Conservation (phyloP, 2,329 filamentous ascomycete genomes). For the Aquanectria penicillioides region DNA sequence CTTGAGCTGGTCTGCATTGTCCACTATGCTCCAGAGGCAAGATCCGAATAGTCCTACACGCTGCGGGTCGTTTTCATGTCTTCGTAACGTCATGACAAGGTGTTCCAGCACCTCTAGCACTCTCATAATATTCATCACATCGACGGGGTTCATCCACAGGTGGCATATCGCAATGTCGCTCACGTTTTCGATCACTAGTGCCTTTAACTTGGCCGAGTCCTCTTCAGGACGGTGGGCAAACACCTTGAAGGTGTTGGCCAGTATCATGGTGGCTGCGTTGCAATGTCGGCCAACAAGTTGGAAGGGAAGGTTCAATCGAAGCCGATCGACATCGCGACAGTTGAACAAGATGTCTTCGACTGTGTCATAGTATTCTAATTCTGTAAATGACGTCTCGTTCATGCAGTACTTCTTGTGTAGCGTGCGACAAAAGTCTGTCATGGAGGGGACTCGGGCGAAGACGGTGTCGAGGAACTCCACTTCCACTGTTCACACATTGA, state of each 20-base stretch:
- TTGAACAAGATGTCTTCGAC: conserved; percentile 55
- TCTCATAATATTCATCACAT: conserved; percentile 59
- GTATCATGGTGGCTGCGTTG: conserved; percentile 59
- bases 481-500: conserved; percentile 51
- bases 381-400: conserved; percentile 59
- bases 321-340: conserved; percentile 55
- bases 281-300: conserved; percentile 58
- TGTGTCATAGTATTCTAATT: conserved; percentile 55
- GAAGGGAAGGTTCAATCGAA: conserved; percentile 63
- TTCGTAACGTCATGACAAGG: conserved; percentile 58
- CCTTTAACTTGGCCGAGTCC: conserved; percentile 53
- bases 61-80: conserved; percentile 51
- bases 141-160: conserved; percentile 62
- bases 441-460: conserved; percentile 57
- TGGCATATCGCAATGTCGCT: conserved; percentile 58
- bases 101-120: conserved; percentile 54
- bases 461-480: conserved; percentile 58
- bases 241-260: conserved; percentile 62
- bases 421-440: conserved; percentile 56
- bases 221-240: conserved; percentile 57
- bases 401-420: conserved; percentile 60
- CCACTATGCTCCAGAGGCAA: conserved; percentile 61
- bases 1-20: conserved; percentile 54
- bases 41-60: conserved; percentile 53
- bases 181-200: conserved; percentile 61